Base-by-base conservation (phyloP, 805 yeast genomes). In the Candida maltosa region DNA sequence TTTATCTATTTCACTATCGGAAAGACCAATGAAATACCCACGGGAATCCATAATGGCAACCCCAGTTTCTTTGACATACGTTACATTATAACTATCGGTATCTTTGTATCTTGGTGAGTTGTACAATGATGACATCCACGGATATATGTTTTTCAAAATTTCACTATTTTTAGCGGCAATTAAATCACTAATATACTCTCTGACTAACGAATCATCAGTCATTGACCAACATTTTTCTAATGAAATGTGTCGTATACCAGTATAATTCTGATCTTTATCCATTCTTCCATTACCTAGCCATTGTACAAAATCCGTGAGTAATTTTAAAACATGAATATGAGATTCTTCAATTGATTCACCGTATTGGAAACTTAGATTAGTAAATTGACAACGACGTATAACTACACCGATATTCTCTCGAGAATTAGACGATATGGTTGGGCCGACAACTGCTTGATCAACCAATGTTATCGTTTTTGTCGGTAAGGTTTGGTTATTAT, bases 161-260 rank as follows among this genome's bases (percentile, higher is more conserved):
- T 15, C 22, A 8, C 25, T 28, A 25, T 16, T 20, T 17, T 21
- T 17, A 6, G 35, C 4, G 5, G n/a, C 20, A 4, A 33, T n/a
- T 8, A 33, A n/a, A 26, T 28, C 27, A 5, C 27, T 8, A 15
- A 37, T 27, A 32, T 45, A 47, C 11, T 52, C 49, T 37, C 56
- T 41, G 5, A 50, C 25, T 5, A 47, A 39, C 8, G 55, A 33
- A 17, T 57, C 65, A 37, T 60, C 62, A 2, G 51, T 39, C 10
- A 55, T 46, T 2, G 63, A 54, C 66, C 66, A 60, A 16, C 58
- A 53, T 34, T 57, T 52, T 31, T 53, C 60, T 16, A 52, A 34
- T 8, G 51, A 41, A 4, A 51, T 15, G 16, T 14, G 16, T 35
- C 32, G 16, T 31, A 35, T 29, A 12, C 42, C 42, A 10, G 26